Conservation (phyloP, 1,139 yeast species). For the Yamadazyma jaroonii region DNA sequence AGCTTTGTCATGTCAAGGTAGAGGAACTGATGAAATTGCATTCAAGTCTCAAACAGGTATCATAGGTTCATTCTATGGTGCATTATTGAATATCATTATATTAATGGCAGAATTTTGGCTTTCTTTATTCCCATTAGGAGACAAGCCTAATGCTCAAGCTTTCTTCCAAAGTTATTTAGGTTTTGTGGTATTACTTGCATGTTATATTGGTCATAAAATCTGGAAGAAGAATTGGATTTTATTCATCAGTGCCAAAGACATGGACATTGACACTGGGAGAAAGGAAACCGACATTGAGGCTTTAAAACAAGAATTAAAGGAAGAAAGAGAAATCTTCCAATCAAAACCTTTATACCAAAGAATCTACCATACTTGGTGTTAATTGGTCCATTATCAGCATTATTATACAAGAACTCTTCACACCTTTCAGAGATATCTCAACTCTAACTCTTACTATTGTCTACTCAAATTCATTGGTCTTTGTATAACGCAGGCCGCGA, state of each 20-base stretch:
- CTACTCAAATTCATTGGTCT: too few relatives aligned
- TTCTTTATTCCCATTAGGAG: slow-evolving; percentile 40
- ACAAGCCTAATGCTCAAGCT: slow-evolving; percentile 28
- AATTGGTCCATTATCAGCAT: too few relatives aligned
- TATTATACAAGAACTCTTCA: not conserved
- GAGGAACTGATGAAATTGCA: slow-evolving; percentile 51
- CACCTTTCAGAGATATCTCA: too few relatives aligned
- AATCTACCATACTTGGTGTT: slow-evolving; percentile 33
- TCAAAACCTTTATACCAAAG: slow-evolving; percentile 33
- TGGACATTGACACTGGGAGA: slow-evolving; percentile 43
- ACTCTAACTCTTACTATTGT: too few relatives aligned
- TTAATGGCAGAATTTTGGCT: slow-evolving; percentile 52
- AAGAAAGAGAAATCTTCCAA: slow-evolving; percentile 32
- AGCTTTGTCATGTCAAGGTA: slow-evolving; percentile 28
- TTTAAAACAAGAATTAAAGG: slow-evolving; percentile 40
- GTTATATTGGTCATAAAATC: slow-evolving; percentile 39
- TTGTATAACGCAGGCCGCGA: too few relatives aligned
- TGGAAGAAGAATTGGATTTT: slow-evolving; percentile 40
- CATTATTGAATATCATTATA: slow-evolving; percentile 45
- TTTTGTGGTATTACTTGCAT: slow-evolving; percentile 33
- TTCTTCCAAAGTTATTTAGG: slow-evolving; percentile 40
- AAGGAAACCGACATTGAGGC: slow-evolving; percentile 41
- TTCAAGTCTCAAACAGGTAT: slow-evolving; percentile 55
- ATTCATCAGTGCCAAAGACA: slow-evolving; percentile 32
- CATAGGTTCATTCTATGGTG: slow-evolving; percentile 53